A percentile compares a stretch with the other conserved stretches of the same genome.
Evolutionary conservation across 352 stramenopile species (phyloP).

Genomic region (Pythium rishiriense): DNA sequence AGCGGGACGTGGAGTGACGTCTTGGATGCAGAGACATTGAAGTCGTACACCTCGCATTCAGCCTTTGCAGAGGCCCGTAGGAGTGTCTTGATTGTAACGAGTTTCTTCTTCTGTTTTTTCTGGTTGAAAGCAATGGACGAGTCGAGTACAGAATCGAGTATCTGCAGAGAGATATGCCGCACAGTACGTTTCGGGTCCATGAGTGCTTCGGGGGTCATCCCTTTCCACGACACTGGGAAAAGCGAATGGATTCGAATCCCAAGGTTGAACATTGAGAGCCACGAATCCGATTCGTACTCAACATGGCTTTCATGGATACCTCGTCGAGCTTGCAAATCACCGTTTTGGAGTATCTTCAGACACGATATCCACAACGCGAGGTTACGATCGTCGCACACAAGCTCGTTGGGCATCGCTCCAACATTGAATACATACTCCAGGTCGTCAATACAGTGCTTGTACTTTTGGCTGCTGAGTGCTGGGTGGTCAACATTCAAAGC

Average conservation of each 20-base stretch:
- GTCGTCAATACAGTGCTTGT: conserved; percentile 89
- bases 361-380: conserved; percentile 73
- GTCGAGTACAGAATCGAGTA: conserved; percentile 42
- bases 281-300: conserved; percentile 88
- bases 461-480: conserved; percentile 82
- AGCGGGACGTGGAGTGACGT: conserved; percentile 82
- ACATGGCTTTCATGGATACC: conserved; percentile 77
- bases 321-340: conserved; percentile 69
- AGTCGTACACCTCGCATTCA: conserved; percentile 47
- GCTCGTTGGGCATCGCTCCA: conserved; percentile 67
- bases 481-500: conserved; percentile 73
- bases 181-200: conserved; percentile 32
- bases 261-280: conserved; percentile 89
- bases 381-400: conserved; percentile 74
- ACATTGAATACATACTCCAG: conserved; percentile 88
- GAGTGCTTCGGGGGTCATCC: conserved; percentile 49
- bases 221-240: conserved; percentile 78
- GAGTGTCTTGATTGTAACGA: conserved; percentile 41
- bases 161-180: conserved; percentile 46
- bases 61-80: not conserved
- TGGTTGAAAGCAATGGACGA: conserved; percentile 53
- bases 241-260: conserved; percentile 86
- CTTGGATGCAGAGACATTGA: conserved; percentile 57
- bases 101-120: conserved; percentile 50
- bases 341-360: conserved; percentile 70